Conservation (phyloP, 495 filamentous ascomycete species). For the Lasiosphaeria hispida region DNA sequence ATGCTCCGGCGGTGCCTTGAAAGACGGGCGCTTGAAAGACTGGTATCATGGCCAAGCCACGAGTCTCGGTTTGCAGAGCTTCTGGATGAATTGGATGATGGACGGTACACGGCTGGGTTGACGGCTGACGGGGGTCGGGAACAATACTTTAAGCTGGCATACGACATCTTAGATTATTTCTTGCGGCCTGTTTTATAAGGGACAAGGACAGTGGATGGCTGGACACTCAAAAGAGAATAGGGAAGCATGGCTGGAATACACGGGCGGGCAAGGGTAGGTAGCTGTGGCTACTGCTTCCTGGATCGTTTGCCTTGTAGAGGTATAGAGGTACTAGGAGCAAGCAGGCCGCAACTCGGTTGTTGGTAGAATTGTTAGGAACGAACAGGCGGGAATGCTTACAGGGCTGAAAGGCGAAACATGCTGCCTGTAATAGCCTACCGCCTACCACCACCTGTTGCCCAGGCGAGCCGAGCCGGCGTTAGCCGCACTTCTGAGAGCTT, state of each 20-base stretch:
- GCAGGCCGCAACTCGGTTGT: neutral
- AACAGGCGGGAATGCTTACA: no score
- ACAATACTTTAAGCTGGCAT: slow-evolving; percentile 38
- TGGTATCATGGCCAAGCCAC: slow-evolving; percentile 34
- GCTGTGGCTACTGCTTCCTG: no score
- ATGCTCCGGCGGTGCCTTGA: slow-evolving; percentile 56
- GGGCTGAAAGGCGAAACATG: no score
- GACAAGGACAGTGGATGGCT: neutral
- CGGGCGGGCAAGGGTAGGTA: no score
- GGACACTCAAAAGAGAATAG: neutral
- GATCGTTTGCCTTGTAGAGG: no score
- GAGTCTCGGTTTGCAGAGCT: slow-evolving; percentile 32
- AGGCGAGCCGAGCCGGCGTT: no score
- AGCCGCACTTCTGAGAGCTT: neutral
- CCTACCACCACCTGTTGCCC: no score
- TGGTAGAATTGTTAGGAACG: no score
- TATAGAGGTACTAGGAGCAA: no score
- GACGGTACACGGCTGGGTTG: slow-evolving; percentile 19
- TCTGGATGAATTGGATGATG: slow-evolving; percentile 35
- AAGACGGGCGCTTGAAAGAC: slow-evolving; percentile 41
- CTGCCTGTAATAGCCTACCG: no score
- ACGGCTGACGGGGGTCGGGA: slow-evolving; percentile 2
- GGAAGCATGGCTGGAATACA: no score
- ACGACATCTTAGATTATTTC: slow-evolving; percentile 46
- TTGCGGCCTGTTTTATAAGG: slow-evolving; percentile 39